A percentile compares a stretch with the other conserved stretches of the same genome.
These are phyloP conservation scores for Neurospora pannonica DNA, from an alignment of 495 filamentous ascomycete species.

Conservation along the genomic window DNA sequence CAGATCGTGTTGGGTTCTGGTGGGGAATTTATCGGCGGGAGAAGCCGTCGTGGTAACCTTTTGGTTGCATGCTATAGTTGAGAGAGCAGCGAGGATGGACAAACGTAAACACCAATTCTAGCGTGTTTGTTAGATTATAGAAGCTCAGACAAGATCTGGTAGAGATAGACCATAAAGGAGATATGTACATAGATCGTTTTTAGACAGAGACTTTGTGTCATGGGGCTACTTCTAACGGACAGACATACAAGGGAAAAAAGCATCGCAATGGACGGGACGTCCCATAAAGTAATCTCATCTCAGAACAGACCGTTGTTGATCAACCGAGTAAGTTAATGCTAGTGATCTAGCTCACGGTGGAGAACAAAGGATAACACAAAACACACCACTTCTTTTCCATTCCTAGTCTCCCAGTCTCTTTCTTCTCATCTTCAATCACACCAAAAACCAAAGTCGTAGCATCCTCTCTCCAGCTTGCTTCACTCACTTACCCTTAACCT, in stretches of 20 bases:
- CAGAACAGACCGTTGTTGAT: neutral
- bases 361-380: neutral
- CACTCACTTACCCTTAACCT: neutral
- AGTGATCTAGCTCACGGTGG: too few relatives aligned
- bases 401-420: neutral
- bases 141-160: neutral
- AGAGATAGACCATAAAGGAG: too few relatives aligned
- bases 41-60: neutral
- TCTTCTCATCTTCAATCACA: neutral
- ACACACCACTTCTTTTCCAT: neutral
- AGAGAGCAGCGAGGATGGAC: neutral
- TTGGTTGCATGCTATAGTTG: neutral
- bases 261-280: neutral
- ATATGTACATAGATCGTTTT: neutral
- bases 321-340: neutral
- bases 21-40: constrained; percentile 33
- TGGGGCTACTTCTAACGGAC: neutral
- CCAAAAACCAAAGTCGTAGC: neutral
- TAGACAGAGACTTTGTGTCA: neutral
- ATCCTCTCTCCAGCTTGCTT: neutral
- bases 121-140: neutral
- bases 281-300: neutral
- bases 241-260: neutral
- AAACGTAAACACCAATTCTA: neutral
- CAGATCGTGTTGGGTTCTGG: constrained; percentile 32